Conservation (phyloP, 345 rosid genomes). For the Jatropha curcas region DNA sequence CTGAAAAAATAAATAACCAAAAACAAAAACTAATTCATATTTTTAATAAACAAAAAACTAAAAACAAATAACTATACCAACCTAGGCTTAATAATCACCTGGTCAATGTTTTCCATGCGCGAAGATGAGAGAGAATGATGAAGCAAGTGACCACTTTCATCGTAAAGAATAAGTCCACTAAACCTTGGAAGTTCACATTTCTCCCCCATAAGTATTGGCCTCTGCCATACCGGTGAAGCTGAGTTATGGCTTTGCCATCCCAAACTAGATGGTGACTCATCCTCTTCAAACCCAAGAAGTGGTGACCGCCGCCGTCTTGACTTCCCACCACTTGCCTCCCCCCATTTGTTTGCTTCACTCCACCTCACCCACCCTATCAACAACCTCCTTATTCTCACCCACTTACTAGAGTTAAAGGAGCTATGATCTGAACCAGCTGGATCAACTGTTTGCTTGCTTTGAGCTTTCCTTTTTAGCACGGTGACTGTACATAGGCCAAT, state of each 20-base stretch:
- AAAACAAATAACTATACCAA: too few relatives aligned
- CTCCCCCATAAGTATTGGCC: slow-evolving; percentile 88
- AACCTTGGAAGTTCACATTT: slow-evolving; percentile 76
- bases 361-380: slow-evolving; percentile 65
- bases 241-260: slow-evolving; percentile 59
- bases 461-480: slow-evolving; percentile 31
- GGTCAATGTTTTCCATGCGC: slow-evolving; percentile 4
- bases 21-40: too few relatives aligned
- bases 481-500: slow-evolving; percentile 44
- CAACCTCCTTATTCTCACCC: slow-evolving; percentile 47
- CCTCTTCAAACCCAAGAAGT: slow-evolving; percentile 33
- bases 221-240: slow-evolving; percentile 69
- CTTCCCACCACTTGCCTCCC: slow-evolving; percentile 26
- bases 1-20: too few relatives aligned
- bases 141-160: slow-evolving; percentile 55
- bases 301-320: slow-evolving; percentile 13
- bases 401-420: slow-evolving; percentile 8
- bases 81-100: too few relatives aligned
- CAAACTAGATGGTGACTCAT: slow-evolving; percentile 6
- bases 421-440: not conserved
- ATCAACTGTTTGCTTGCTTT: slow-evolving; percentile 29
- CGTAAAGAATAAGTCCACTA: slow-evolving; percentile 79
- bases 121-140: slow-evolving; percentile 35
- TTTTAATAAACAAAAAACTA: too few relatives aligned
- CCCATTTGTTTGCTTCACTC: slow-evolving; percentile 66